Base-by-base conservation (phyloP, 169 alveolate species). In the Cryptosporidium felis region DNA sequence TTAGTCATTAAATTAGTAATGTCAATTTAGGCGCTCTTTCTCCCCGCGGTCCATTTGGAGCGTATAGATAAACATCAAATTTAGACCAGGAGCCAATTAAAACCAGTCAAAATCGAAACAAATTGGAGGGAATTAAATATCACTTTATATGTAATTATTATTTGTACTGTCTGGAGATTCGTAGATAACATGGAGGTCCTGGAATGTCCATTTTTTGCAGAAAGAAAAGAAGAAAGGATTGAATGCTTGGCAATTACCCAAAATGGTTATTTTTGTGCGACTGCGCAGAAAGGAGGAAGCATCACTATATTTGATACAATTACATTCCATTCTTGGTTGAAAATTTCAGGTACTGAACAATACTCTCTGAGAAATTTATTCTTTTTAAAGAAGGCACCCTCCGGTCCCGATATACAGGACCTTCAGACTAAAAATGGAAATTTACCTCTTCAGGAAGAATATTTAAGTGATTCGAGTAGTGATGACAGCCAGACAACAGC, bases 251-350 rank as follows among this genome's bases (percentile, higher is more conserved):
- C 85, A 53, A 36, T 74, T 21, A 74, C 74, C 23, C 67, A 65
- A 36, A 42, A 74, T 74, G 85, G 85, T 36, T 74, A 74, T 34
- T 74, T 74, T 36, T 74, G 85, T 5, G 85, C 85, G 5, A 59
- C 56, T 36, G 46, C 85, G 2, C 85, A 56, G 21, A 74, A 23
- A 30, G 74, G 41, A 32, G 74, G 85, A 23, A 40, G 26, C 40
- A 74, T 74, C 0, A 74, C 85, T 1, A 45, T 74, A 3, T 74
- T 49, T 51, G 85, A 74, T 16, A 74, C 85, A 53, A 18, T 74
- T n/a, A 74, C 85, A 6, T 74, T 74, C 56, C 85, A 74, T 28
- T 40, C 58, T 0, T 74, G 85, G 85, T 8, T 74, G 40, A 16
- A 26, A 9, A 74, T 74, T 36, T 23, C 60, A 14, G 26, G 44